Evolutionary conservation across 129 eudicot species (phyloP).

Genomic region (Chrysanthemum makinoi): DNA sequence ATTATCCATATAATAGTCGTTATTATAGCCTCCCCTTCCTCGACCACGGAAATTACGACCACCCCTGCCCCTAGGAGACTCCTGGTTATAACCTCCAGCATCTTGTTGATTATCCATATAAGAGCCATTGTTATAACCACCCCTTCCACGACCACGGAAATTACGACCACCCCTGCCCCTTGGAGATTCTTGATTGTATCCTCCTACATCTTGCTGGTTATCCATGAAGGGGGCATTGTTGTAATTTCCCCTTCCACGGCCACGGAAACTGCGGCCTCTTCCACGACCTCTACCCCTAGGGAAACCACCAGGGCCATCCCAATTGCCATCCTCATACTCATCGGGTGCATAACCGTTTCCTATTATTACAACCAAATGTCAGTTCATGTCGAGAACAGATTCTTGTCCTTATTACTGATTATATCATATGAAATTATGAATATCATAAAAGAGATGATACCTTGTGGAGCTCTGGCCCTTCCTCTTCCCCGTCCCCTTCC

Average conservation of each 20-base stretch:
- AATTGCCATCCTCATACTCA: slow-evolving; percentile 88
- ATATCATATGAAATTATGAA: neutral
- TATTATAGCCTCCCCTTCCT: slow-evolving; percentile 74
- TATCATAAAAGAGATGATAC: slow-evolving; percentile 23
- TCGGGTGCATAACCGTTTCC: slow-evolving; percentile 60
- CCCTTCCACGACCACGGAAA: slow-evolving; percentile 92
- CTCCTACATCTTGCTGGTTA: slow-evolving; percentile 59
- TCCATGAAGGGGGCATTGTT: slow-evolving; percentile 59
- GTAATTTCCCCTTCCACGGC: slow-evolving; percentile 87
- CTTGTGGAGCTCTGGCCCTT: slow-evolving; percentile 66
- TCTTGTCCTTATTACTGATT: neutral
- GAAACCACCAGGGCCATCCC: slow-evolving; percentile 66
- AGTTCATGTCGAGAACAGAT: neutral
- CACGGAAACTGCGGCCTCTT: slow-evolving; percentile 73
- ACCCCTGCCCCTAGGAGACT: slow-evolving; percentile 74
- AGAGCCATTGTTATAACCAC: slow-evolving; percentile 65
- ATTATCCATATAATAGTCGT: slow-evolving; percentile 52
- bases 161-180: slow-evolving; percentile 74
- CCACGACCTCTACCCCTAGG: slow-evolving; percentile 91
- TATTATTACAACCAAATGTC: slow-evolving; percentile 20
- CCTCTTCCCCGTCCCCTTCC: slow-evolving; percentile 77
- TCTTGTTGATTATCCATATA: slow-evolving; percentile 58
- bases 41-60: slow-evolving; percentile 79
- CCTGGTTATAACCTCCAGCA: slow-evolving; percentile 71
- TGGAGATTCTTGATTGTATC: slow-evolving; percentile 73